Evolutionary conservation across 148 eudicot species (phyloP).

Genomic region (Talinum fruticosum): DNA sequence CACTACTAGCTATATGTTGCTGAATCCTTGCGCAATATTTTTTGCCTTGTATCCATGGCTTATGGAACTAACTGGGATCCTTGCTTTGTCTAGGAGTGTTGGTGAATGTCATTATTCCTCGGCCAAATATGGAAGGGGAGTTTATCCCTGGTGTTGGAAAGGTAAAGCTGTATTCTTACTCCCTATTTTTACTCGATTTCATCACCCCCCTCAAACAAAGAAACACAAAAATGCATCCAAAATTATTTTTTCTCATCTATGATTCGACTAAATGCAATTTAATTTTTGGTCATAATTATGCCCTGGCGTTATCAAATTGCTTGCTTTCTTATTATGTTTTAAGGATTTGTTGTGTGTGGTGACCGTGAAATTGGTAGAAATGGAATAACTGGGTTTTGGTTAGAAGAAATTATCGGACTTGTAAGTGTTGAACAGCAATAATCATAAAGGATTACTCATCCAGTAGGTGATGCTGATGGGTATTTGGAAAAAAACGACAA

Average conservation of each 20-base stretch:
- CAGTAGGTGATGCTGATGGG: too few relatives aligned
- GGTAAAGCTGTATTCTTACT: constrained; percentile 39
- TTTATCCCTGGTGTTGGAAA: constrained; percentile 74
- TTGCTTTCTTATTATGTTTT: too few relatives aligned
- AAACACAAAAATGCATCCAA: background rate
- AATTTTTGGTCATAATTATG: too few relatives aligned
- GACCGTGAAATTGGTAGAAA: too few relatives aligned
- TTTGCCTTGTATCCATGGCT: background rate
- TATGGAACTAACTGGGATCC: constrained; percentile 9
- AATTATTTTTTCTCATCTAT: background rate
- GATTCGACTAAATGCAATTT: background rate
- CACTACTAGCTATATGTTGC: background rate
- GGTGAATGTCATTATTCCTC: constrained; percentile 69
- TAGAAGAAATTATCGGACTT: too few relatives aligned
- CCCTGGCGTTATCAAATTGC: too few relatives aligned
- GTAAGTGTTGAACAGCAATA: too few relatives aligned
- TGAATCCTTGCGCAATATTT: background rate
- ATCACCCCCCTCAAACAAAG: background rate
- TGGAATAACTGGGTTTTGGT: too few relatives aligned
- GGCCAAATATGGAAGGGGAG: constrained; percentile 57
- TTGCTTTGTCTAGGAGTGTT: constrained; percentile 52
- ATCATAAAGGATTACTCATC: too few relatives aligned
- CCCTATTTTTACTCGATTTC: background rate
- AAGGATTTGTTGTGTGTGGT: too few relatives aligned
- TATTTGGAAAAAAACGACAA: too few relatives aligned